Evolutionary conservation across 495 filamentous ascomycete species (phyloP), one percentile per base, ranked within the genome.

Genomic region (Penicillium tannophilum): DNA sequence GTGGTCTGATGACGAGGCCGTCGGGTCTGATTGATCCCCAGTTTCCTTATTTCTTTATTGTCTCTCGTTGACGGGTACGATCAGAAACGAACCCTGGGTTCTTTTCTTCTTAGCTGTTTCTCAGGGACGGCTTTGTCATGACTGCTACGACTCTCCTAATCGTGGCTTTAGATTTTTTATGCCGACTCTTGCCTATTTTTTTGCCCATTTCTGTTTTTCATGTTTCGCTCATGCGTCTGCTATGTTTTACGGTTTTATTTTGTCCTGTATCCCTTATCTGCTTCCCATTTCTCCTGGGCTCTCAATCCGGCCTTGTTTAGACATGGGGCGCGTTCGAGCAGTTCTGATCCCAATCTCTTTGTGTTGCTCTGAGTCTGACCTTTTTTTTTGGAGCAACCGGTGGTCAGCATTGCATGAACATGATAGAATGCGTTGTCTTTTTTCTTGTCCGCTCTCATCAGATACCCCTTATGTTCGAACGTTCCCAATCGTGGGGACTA

Each of bases 341-440:
- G 71, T 71, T 7, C 69, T 70, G 73, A 72, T 75, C 64, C 57
- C 33, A 7, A 28, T 28, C 28, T 28, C 28, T 62, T 67, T 55
- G 20, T 64, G 54, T 63, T 74, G 69, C 71, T 79, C 64, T 65
- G 71, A 73, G 66, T 39, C 58, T 52, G 62, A 63, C 58, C 54
- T 39, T 31, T 39, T 23, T 23, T 23, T 43, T 43, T n/a, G 61
- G 73, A 71, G 73, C 74, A 76, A 75, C 65, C 69, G 65, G 66
- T 74, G 76, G 65, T 77, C 76, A 68, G 76, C 73, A 77, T 79
- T 81, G 80, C 81, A 80, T 81, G 85, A 84, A 88, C 84, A 84
- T 78, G 76, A 89, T 90, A 91, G 88, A 91, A 80, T 87, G 86
- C 87, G 86, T 88, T 88, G 82, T 79, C 80, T 86, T 88, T 88